A percentile compares a stretch with the other conserved stretches of the same genome.
These are phyloP conservation scores for Elaeis guineensis DNA, from an alignment of 176 grass and related monocot species.

Conservation along the genomic window DNA sequence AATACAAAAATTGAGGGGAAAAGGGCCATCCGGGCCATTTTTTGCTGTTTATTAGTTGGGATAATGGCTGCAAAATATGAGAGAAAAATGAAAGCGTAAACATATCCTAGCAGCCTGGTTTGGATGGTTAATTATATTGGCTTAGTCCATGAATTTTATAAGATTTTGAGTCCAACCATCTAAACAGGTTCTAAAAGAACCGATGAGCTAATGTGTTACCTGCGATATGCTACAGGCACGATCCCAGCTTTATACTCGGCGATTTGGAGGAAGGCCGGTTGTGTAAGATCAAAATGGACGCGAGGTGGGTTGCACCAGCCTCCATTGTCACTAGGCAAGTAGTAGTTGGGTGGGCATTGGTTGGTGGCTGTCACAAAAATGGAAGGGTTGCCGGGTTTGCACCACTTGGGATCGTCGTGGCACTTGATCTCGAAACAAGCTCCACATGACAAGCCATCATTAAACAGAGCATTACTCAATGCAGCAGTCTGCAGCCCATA, in stretches of 20 bases:
- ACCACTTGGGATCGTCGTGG: conserved; percentile 7
- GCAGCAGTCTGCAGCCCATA: conserved; percentile 50
- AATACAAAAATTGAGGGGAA: too few relatives aligned
- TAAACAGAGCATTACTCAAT: conserved; percentile 39
- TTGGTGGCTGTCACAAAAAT: conserved; percentile 34
- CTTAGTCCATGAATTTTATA: too few relatives aligned
- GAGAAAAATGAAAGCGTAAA: too few relatives aligned
- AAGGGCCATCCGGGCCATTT: too few relatives aligned
- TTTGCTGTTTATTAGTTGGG: too few relatives aligned
- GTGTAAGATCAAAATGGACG: conserved; percentile 42
- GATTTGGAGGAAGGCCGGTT: conserved; percentile 30
- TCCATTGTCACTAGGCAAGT: conserved; percentile 22
- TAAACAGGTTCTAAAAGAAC: background rate
- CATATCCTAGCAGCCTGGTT: too few relatives aligned
- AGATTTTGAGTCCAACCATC: too few relatives aligned
- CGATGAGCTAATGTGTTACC: conserved; percentile 4
- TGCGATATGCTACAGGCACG: conserved; percentile 20
- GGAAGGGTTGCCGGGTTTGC: conserved; percentile 22
- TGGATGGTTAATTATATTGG: too few relatives aligned
- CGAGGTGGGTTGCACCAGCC: conserved; percentile 67
- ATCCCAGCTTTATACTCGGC: conserved; percentile 33
- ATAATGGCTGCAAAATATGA: too few relatives aligned
- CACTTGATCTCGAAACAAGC: conserved; percentile 55
- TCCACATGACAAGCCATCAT: conserved; percentile 44
- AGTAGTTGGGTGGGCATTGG: conserved; percentile 51